A percentile compares a stretch with the other conserved stretches of the same genome.
These are phyloP conservation scores for Allantophomopsis lycopodina DNA, from an alignment of 2,329 filamentous ascomycete genomes.

Conservation along the genomic window DNA sequence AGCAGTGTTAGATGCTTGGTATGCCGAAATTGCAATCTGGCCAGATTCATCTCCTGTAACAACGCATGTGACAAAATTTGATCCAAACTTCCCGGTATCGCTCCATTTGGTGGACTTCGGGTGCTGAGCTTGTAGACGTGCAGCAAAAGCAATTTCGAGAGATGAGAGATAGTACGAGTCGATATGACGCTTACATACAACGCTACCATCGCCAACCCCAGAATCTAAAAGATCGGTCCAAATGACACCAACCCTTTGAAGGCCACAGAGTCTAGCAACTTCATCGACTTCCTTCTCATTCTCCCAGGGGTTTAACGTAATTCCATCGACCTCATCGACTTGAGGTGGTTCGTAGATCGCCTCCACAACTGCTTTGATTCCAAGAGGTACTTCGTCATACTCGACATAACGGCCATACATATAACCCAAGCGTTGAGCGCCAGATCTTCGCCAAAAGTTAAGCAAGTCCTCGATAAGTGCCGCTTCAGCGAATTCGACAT, in stretches of 20 bases:
- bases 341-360: slow-evolving; percentile 96
- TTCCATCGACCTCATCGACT: slow-evolving; percentile 74
- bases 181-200: slow-evolving; percentile 88
- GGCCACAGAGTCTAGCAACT: slow-evolving; percentile 67
- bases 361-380: slow-evolving; percentile 90
- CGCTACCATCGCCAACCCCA: slow-evolving; percentile 68
- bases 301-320: slow-evolving; percentile 74
- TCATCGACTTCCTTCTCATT: slow-evolving; percentile 73
- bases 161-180: slow-evolving; percentile 89
- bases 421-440: slow-evolving; percentile 73
- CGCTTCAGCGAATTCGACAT: slow-evolving; percentile 87
- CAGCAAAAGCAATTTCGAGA: slow-evolving; percentile 79
- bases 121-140: slow-evolving; percentile 74
- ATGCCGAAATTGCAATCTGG: slow-evolving; percentile 78
- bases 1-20: slow-evolving; percentile 89
- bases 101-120: slow-evolving; percentile 94
- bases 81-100: slow-evolving; percentile 85
- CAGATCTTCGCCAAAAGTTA: slow-evolving; percentile 81
- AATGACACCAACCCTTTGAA: slow-evolving; percentile 83
- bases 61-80: slow-evolving; percentile 93
- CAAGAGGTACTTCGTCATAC: slow-evolving; percentile 84
- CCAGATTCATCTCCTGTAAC: slow-evolving; percentile 86
- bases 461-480: slow-evolving; percentile 80
- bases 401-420: slow-evolving; percentile 84
- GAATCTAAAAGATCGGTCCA: slow-evolving; percentile 86